Evolutionary conservation across 1,284 basidiomycete genomes (phyloP).

Genomic region (Sphagnurus paluster): DNA sequence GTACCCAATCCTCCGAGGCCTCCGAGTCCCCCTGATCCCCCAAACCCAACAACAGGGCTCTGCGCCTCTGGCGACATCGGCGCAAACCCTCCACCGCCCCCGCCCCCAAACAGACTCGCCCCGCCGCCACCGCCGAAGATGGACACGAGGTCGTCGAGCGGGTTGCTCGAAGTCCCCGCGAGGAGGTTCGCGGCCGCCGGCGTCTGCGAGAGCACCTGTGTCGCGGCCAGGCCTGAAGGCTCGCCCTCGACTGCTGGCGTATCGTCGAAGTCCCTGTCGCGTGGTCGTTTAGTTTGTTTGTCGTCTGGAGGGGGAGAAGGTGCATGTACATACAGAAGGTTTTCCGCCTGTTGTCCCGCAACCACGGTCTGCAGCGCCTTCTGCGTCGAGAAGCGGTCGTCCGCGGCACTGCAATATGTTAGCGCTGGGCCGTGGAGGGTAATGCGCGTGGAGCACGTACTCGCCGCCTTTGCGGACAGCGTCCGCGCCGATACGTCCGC

Average conservation of each 20-base stretch:
- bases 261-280: constrained; percentile 76
- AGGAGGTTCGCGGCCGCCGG: constrained; percentile 71
- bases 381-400: constrained; percentile 72
- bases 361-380: constrained; percentile 89
- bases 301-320: constrained; percentile 1
- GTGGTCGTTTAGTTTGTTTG: constrained; percentile 5
- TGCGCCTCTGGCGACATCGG: constrained; percentile 19
- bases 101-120: constrained; percentile 21
- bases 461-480: constrained; percentile 72
- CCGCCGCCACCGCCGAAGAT: constrained; percentile 64
- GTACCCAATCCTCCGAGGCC: constrained; percentile 20
- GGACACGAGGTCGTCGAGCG: constrained; percentile 88
- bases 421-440: no score
- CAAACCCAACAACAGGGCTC: constrained; percentile 19
- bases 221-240: constrained; percentile 74
- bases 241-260: constrained; percentile 58
- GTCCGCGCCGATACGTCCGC: constrained; percentile 83
- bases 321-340: constrained; percentile 62
- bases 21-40: constrained; percentile 15
- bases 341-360: constrained; percentile 90
- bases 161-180: constrained; percentile 77
- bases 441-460: constrained; percentile 49
- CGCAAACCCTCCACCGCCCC: constrained; percentile 18
- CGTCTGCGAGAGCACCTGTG: constrained; percentile 65
- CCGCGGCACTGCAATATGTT: no score